These are phyloP conservation scores for Pichia sp. DNA, from an alignment of 1,139 yeast genomes.

Conservation along the genomic window DNA sequence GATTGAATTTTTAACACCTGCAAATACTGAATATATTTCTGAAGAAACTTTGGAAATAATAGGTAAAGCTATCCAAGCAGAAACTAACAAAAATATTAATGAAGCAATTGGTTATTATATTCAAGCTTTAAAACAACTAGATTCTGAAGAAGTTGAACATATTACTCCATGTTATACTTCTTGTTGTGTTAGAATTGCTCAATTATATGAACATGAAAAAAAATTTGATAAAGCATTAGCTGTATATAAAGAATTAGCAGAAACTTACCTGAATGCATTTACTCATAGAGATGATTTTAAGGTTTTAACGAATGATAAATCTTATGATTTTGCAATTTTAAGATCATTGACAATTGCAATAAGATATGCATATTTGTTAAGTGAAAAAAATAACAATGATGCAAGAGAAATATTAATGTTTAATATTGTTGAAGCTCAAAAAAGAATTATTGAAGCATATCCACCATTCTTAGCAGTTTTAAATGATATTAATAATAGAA, in stretches of 20 bases:
- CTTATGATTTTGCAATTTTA: conserved; percentile 20
- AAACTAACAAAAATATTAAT: conserved; percentile 18
- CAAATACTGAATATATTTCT: conserved; percentile 14
- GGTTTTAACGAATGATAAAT: conserved; percentile 3
- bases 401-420: conserved; percentile 22
- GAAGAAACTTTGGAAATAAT: conserved; percentile 16
- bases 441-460: conserved; percentile 20
- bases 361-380: conserved; percentile 23
- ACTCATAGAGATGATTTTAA: conserved; percentile 15
- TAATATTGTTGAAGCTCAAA: conserved; percentile 23
- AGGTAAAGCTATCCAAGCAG: conserved; percentile 20
- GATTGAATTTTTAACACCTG: not conserved
- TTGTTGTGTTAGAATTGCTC: conserved; percentile 75
- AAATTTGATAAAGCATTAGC: conserved; percentile 24
- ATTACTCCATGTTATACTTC: conserved; percentile 74
- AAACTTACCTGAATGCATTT: conserved; percentile 14
- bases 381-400: conserved; percentile 15
- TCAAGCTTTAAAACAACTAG: conserved; percentile 18
- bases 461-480: conserved; percentile 25
- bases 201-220: conserved; percentile 47
- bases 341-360: conserved; percentile 22
- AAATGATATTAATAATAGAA: conserved; percentile 22
- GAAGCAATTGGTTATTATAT: conserved; percentile 21
- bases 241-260: conserved; percentile 21
- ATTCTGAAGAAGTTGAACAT: conserved; percentile 39